Evolutionary conservation across 495 filamentous ascomycete genomes (phyloP).

Genomic region (Hyaloscypha bicolor): DNA sequence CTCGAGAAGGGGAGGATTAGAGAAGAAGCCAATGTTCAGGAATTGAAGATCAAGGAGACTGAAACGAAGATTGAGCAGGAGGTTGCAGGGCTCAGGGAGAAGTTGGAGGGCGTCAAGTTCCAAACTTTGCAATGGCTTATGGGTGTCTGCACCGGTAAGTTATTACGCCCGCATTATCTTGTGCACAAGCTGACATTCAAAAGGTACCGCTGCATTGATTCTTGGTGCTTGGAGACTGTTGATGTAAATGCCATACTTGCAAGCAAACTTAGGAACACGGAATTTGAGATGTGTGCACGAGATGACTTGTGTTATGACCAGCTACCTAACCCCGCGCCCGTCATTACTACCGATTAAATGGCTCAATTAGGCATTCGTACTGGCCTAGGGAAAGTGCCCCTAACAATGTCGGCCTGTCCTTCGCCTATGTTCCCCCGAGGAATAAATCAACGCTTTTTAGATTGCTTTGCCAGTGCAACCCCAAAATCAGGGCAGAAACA

Average conservation of each 20-base stretch:
- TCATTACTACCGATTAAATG: too few relatives aligned
- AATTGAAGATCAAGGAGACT: conserved; percentile 98
- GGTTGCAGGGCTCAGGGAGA: conserved; percentile 85
- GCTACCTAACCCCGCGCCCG: background rate
- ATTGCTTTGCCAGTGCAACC: background rate
- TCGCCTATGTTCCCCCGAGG: background rate
- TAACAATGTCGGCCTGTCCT: too few relatives aligned
- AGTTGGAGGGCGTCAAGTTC: conserved; percentile 97
- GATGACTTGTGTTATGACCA: background rate
- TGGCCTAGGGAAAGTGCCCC: too few relatives aligned
- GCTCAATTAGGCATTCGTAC: too few relatives aligned
- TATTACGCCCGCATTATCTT: conserved; percentile 36
- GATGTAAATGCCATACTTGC: conserved; percentile 40
- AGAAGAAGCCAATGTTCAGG: conserved; percentile 95
- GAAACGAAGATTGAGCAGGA: conserved; percentile 99
- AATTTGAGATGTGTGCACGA: too few relatives aligned
- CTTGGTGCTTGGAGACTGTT: conserved; percentile 96
- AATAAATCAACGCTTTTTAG: background rate
- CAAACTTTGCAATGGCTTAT: conserved; percentile 97
- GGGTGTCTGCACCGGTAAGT: conserved; percentile 81
- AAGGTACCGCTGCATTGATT: conserved; percentile 79
- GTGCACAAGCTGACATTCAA: background rate
- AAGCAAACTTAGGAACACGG: background rate
- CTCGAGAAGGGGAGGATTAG: conserved; percentile 95
- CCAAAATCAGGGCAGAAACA: background rate